phyloP scores from a whole-genome alignment of 2,329 filamentous ascomycete species.

The Metarhizium rileyi region DNA sequence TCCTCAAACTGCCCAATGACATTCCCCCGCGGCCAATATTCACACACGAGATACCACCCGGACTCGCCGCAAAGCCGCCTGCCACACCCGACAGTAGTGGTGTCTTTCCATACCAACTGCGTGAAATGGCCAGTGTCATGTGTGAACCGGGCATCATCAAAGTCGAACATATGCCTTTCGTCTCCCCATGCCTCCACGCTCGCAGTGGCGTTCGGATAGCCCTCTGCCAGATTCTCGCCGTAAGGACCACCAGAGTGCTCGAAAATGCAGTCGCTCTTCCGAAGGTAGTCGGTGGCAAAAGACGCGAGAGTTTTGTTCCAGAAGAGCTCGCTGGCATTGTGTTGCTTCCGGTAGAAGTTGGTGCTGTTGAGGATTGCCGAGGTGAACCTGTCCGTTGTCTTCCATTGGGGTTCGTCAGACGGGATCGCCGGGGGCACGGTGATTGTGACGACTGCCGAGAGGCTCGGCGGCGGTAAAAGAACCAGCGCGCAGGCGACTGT shows the following conservation, averaged over 20 bases:
- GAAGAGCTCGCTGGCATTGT: constrained; percentile 46
- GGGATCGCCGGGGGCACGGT: constrained; percentile 1
- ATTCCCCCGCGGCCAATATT: constrained; percentile 61
- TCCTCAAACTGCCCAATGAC: constrained; percentile 41
- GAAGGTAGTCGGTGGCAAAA: constrained; percentile 43
- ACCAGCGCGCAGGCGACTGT: not conserved
- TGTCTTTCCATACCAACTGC: constrained; percentile 61
- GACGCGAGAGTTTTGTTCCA: constrained; percentile 58
- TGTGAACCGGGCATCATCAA: constrained; percentile 42
- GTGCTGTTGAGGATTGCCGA: constrained; percentile 53
- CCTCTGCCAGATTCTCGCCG: constrained; percentile 66
- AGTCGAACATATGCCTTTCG: constrained; percentile 46
- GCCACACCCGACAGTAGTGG: constrained; percentile 48
- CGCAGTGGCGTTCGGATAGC: constrained; percentile 48
- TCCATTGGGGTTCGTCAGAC: constrained; percentile 5
- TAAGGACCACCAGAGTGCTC: constrained; percentile 51
- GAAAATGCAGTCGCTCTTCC: constrained; percentile 33
- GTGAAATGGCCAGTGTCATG: constrained; percentile 61
- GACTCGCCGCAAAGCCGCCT: constrained; percentile 31
- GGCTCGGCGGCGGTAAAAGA: not conserved
- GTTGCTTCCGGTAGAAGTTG: constrained; percentile 53
- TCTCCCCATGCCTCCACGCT: constrained; percentile 58
- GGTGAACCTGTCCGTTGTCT: constrained; percentile 24
- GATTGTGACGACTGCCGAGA: constrained; percentile 1
- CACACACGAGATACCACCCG: constrained; percentile 60